Conservation (phyloP, 2,329 filamentous ascomycete genomes). For the Alternaria gansuensis region DNA sequence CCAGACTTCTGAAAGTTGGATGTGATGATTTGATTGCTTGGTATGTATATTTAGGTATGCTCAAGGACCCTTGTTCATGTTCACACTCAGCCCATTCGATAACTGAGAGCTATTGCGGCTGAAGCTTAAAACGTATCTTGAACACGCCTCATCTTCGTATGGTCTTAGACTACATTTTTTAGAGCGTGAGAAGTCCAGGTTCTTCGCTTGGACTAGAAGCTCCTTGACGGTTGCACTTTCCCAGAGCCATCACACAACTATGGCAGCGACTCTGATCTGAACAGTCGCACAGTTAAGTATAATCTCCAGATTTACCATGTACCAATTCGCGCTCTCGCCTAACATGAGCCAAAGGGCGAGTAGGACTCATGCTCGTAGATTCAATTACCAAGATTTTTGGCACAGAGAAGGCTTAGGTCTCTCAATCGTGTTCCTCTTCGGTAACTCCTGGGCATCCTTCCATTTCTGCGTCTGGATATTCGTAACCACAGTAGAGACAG, state of each 20-base stretch:
- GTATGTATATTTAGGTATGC: neutral
- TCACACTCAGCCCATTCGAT: neutral
- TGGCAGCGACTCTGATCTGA: neutral
- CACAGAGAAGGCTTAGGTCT: too few relatives aligned
- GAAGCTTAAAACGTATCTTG: neutral
- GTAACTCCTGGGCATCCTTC: slow-evolving; percentile 87
- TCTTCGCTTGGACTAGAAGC: neutral
- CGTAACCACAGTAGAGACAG: slow-evolving; percentile 96
- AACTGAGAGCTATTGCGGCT: neutral
- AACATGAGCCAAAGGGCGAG: neutral
- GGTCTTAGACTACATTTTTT: neutral
- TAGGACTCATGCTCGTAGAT: slow-evolving; percentile 3
- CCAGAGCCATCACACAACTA: neutral
- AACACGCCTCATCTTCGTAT: neutral
- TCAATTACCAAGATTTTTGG: neutral
- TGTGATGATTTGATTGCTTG: neutral
- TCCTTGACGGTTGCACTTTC: neutral
- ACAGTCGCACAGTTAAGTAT: neutral
- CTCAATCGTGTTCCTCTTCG: slow-evolving; percentile 81
- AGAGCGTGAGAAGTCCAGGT: neutral
- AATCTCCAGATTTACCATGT: neutral
- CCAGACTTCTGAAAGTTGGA: neutral
- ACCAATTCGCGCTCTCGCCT: neutral
- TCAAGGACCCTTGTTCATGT: neutral
- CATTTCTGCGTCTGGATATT: slow-evolving; percentile 76